Base-by-base conservation (phyloP, 1,139 yeast species). In the Magnusiomyces paraingens region DNA sequence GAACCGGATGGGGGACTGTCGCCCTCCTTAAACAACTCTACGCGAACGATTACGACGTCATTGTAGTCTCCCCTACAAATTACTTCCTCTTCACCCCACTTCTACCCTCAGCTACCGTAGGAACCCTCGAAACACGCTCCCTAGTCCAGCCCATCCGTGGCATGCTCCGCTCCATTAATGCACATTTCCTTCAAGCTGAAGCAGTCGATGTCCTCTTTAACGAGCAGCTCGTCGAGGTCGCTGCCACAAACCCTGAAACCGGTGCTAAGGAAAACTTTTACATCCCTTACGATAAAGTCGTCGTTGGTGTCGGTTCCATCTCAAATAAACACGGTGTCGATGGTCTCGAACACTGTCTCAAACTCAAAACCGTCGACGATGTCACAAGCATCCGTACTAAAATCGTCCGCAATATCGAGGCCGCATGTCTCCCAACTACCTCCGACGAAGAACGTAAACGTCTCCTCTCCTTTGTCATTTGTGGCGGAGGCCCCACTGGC, bases 401-500 rank as follows among this genome's bases (percentile, higher is more conserved):
- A 57, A 77, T 82, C 52, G 78, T 81, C 52, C 70, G 72, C 47
- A 74, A 80, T 58, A 70, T 82, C 52, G 86, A 82, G 65, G 68
- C 69, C 53, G 86, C 86, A 1, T 77, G 84, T 58, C 68, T 82
- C 59, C 85, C 86, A 56, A 79, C 84, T 0, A 80, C 83, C 1
- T 58, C 80, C 1, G 80, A 78, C 57, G 82, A 76, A 50, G 85
- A 82, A 64, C 77, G 85, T 60, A 79, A 77, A 62, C 75, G 75
- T 54, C 66, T 82, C 52, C 69, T 82, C 53, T 79, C 83, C 58
- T 81, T 81, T 70, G 86, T 82, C 26, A 77, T 82, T 45, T 82
- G 86, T 64, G 87, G 86, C 57, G 87, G 86, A 56, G 86, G 86
- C 35, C 86, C 86, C 58, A 82, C 86, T 1, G 87, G 87, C 60